These are phyloP conservation scores for Dothideomycetes sp. DNA, from an alignment of 2,329 filamentous ascomycete species.

Conservation along the genomic window DNA sequence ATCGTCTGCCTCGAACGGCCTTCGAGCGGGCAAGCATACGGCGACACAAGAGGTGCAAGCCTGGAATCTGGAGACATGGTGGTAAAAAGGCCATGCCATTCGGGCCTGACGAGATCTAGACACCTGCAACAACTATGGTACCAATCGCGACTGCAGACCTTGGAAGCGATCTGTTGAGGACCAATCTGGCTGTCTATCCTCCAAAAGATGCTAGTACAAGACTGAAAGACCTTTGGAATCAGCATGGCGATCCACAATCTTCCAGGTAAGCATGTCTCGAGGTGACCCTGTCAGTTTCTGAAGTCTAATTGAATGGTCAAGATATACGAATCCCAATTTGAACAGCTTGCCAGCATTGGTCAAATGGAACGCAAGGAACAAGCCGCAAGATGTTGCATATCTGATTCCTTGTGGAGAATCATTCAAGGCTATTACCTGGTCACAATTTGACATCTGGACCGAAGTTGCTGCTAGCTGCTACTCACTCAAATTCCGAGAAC, in stretches of 20 bases:
- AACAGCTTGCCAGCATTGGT: slow-evolving; percentile 24
- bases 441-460: slow-evolving; percentile 15
- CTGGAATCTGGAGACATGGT: neutral
- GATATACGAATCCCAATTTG: slow-evolving; percentile 23
- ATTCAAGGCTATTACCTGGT: slow-evolving; percentile 23
- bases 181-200: slow-evolving; percentile 21
- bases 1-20: neutral
- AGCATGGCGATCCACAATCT: slow-evolving; percentile 25
- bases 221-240: slow-evolving; percentile 23
- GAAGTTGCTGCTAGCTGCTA: slow-evolving; percentile 21
- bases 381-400: slow-evolving; percentile 21
- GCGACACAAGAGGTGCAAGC: neutral
- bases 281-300: too few relatives aligned
- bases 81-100: too few relatives aligned
- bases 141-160: slow-evolving; percentile 5
- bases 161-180: neutral
- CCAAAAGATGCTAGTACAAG: slow-evolving; percentile 19
- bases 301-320: neutral
- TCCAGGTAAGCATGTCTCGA: neutral
- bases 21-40: neutral
- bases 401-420: slow-evolving; percentile 20
- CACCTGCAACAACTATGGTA: neutral
- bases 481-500: slow-evolving; percentile 17
- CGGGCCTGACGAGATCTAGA: too few relatives aligned
- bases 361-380: slow-evolving; percentile 20